Percentiles rank a stretch among this genome's conserved stretches.
These are phyloP conservation scores for Selaginella tamariscina DNA, from an alignment of 75 land plant species.

Conservation along the genomic window DNA sequence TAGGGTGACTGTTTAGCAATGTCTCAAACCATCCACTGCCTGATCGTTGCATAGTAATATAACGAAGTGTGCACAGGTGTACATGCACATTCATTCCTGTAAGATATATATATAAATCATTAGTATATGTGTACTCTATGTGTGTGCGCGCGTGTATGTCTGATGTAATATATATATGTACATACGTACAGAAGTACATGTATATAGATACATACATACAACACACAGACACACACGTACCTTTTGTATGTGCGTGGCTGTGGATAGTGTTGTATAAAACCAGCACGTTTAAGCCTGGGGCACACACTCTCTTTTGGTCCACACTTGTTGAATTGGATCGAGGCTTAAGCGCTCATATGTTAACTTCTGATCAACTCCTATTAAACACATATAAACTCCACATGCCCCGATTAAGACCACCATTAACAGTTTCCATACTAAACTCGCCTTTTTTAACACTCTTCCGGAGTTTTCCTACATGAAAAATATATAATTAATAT, in stretches of 20 bases:
- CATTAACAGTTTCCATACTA: conserved; percentile 28
- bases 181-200: no score
- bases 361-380: conserved; percentile 22
- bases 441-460: conserved; percentile 15
- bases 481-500: background rate
- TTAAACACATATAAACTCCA: conserved; percentile 27
- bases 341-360: conserved; percentile 4
- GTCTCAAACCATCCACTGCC: conserved; percentile 96
- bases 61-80: conserved; percentile 60
- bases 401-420: conserved; percentile 26
- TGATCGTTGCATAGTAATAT: conserved; percentile 72
- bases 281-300: background rate
- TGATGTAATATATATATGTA: no score
- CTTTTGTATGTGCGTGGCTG: background rate
- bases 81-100: conserved; percentile 64
- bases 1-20: conserved; percentile 61
- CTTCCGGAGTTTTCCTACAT: background rate
- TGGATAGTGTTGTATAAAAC: background rate
- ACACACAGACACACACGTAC: no score
- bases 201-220: no score
- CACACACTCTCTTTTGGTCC: conserved; percentile 5
- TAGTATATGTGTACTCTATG: no score
- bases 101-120: conserved; percentile 6
- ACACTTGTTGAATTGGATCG: conserved; percentile 2
- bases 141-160: no score